Evolutionary conservation across 306 rosid genomes (phyloP).

Genomic region (Arachis hypogaea): DNA sequence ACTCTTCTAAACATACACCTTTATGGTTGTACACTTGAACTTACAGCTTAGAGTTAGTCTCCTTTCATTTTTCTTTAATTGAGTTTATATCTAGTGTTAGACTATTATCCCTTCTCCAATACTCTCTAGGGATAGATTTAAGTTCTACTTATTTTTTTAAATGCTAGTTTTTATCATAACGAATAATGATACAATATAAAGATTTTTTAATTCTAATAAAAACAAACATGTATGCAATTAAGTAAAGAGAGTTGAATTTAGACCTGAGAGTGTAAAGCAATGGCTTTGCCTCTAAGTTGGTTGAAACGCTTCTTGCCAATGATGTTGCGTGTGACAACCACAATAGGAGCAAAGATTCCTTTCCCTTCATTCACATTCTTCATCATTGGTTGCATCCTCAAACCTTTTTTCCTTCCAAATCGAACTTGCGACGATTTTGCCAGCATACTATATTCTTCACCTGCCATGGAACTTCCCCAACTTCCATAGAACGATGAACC

Average conservation of each 20-base stretch:
- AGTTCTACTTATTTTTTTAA: too few relatives aligned
- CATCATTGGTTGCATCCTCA: slow-evolving; percentile 80
- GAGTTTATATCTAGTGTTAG: too few relatives aligned
- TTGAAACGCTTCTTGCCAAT: slow-evolving; percentile 94
- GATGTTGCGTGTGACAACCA: slow-evolving; percentile 67
- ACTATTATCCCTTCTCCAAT: too few relatives aligned
- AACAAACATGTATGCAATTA: not conserved
- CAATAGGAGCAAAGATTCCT: slow-evolving; percentile 91
- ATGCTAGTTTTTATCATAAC: too few relatives aligned
- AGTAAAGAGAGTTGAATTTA: not conserved
- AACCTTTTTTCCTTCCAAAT: slow-evolving; percentile 51
- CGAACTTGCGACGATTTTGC: slow-evolving; percentile 52
- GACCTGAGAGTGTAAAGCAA: slow-evolving; percentile 98
- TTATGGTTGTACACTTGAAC: too few relatives aligned
- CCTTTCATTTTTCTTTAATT: too few relatives aligned
- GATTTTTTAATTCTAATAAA: not conserved
- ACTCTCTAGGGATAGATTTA: not conserved
- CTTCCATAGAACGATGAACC: slow-evolving; percentile 75
- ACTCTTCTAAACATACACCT: too few relatives aligned
- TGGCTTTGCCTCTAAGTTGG: slow-evolving; percentile 94
- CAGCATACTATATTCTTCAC: slow-evolving; percentile 67
- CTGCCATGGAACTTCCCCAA: slow-evolving; percentile 72
- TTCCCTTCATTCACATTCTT: slow-evolving; percentile 96
- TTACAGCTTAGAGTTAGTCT: too few relatives aligned
- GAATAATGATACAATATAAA: not conserved